Conservation (phyloP, 2,329 filamentous ascomycete genomes). For the Truncatella angustata region DNA sequence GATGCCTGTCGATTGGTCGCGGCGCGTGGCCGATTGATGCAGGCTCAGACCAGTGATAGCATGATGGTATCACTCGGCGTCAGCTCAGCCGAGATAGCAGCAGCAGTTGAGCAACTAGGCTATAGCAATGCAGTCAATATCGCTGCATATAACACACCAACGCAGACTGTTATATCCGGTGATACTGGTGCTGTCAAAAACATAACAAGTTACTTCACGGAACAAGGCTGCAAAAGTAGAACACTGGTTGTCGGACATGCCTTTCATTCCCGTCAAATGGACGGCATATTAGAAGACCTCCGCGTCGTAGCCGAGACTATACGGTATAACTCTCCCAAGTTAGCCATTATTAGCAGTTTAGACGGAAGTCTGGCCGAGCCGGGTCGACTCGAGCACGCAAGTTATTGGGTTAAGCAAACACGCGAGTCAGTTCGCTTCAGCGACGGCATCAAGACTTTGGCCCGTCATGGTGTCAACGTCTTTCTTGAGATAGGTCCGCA, state of each 20-base stretch:
- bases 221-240: constrained; percentile 19
- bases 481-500: constrained; percentile 30
- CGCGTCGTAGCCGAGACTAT: constrained; percentile 20
- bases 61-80: constrained; percentile 28
- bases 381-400: constrained; percentile 21
- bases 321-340: constrained; percentile 15
- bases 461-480: constrained; percentile 19
- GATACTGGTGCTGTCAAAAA: constrained; percentile 17
- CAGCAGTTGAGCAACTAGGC: constrained; percentile 18
- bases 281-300: constrained; percentile 23
- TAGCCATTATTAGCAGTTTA: constrained; percentile 23
- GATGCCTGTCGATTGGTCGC: constrained; percentile 31
- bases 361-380: constrained; percentile 18
- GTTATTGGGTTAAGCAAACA: constrained; percentile 28
- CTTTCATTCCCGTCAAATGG: constrained; percentile 26
- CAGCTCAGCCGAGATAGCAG: constrained; percentile 19
- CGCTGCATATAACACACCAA: constrained; percentile 23
- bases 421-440: constrained; percentile 26
- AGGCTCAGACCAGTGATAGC: constrained; percentile 16
- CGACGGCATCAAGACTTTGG: constrained; percentile 26
- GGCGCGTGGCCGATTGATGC: constrained; percentile 30
- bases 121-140: constrained; percentile 18
- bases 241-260: constrained; percentile 21
- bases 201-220: constrained; percentile 15
- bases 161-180: constrained; percentile 27